Percentiles rank a stretch among this genome's conserved stretches.
phyloP scores from a whole-genome alignment of 1,284 basidiomycete species.

The Cryptococcus depauperatus region DNA sequence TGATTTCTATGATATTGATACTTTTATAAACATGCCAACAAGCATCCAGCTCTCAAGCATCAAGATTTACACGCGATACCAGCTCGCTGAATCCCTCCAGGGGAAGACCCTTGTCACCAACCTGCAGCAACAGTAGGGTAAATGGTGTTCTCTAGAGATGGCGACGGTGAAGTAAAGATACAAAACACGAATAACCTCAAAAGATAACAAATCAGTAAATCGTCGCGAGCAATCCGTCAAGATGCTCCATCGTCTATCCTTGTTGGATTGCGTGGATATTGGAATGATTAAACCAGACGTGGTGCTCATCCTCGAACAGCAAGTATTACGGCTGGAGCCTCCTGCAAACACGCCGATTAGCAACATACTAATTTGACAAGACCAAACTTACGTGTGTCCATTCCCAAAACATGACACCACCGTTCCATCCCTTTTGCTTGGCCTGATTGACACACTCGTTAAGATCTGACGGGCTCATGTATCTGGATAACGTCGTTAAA shows the following conservation, averaged over 20 bases:
- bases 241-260: too few relatives aligned
- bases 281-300: too few relatives aligned
- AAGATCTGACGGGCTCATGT: slow-evolving; percentile 25
- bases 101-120: background rate
- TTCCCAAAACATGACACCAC: slow-evolving; percentile 46
- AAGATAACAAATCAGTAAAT: too few relatives aligned
- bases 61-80: slow-evolving; percentile 2
- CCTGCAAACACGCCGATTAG: background rate
- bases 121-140: background rate
- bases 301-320: slow-evolving; percentile 9
- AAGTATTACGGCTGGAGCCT: slow-evolving; percentile 16
- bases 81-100: background rate
- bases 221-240: too few relatives aligned
- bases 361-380: background rate
- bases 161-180: too few relatives aligned
- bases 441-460: slow-evolving; percentile 32
- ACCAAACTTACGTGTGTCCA: slow-evolving; percentile 25
- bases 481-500: slow-evolving; percentile 17
- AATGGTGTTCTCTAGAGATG: too few relatives aligned
- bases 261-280: too few relatives aligned
- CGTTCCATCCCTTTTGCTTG: slow-evolving; percentile 38
- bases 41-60: background rate
- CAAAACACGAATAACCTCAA: background rate
- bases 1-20: too few relatives aligned
- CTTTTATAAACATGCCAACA: too few relatives aligned